Evolutionary conservation across 805 yeast genomes (phyloP).

Genomic region (Hanseniaspora meyeri): DNA sequence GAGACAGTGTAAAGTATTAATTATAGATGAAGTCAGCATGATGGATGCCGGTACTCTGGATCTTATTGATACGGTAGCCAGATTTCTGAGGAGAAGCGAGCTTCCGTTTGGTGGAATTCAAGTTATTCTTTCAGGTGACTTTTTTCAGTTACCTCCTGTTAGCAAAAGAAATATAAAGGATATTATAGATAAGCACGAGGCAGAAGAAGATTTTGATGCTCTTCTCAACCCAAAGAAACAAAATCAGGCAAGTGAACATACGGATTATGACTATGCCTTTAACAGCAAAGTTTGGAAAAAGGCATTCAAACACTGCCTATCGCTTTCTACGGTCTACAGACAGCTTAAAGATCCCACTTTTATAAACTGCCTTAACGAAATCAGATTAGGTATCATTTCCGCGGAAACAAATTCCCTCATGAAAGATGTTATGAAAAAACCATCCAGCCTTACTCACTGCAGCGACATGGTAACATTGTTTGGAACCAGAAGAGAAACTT

Average conservation of each 20-base stretch:
- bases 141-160: constrained; percentile 83
- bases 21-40: constrained; percentile 93
- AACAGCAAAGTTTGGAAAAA: constrained; percentile 52
- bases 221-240: background rate
- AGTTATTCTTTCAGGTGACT: constrained; percentile 82
- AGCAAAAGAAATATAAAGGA: constrained; percentile 26
- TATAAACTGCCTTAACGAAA: constrained; percentile 61
- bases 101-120: constrained; percentile 92
- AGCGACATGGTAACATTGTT: background rate
- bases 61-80: constrained; percentile 61
- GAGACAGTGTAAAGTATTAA: constrained; percentile 55
- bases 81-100: constrained; percentile 34
- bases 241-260: constrained; percentile 18
- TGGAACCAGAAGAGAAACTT: constrained; percentile 63
- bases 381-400: constrained; percentile 52
- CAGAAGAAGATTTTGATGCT: background rate
- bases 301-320: constrained; percentile 44
- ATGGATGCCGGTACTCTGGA: constrained; percentile 67
- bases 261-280: constrained; percentile 43
- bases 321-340: constrained; percentile 55
- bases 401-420: constrained; percentile 29
- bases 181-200: constrained; percentile 19
- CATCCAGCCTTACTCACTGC: no score
- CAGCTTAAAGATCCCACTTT: constrained; percentile 63
- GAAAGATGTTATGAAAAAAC: constrained; percentile 34